Percentiles rank a stretch among this genome's conserved stretches.
Conservation (phyloP, 768 basidiomycete genomes). For the Tubosaeta brunneosetosa region DNA sequence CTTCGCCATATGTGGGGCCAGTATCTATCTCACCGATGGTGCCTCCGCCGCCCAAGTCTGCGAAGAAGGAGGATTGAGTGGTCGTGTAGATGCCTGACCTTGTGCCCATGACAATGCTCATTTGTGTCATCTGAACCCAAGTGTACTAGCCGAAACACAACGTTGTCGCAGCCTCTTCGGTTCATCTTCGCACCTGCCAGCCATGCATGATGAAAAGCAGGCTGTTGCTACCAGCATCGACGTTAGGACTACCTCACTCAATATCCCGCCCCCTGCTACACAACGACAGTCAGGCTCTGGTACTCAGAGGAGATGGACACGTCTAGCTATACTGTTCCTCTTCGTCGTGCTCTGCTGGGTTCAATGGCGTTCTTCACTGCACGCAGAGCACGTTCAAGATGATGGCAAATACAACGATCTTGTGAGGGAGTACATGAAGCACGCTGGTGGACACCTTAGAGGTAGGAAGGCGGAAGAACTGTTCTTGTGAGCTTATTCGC, state of each 20-base stretch:
- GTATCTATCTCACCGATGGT: slow-evolving; percentile 14
- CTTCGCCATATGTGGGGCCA: slow-evolving; percentile 20
- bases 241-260: not conserved
- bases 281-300: slow-evolving; percentile 1
- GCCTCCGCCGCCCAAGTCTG: slow-evolving; percentile 19
- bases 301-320: slow-evolving; percentile 12
- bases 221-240: not conserved
- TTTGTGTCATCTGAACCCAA: no score
- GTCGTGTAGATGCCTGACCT: not conserved
- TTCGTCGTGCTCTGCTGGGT: slow-evolving; percentile 13
- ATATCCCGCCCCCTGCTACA: slow-evolving; percentile 19
- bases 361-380: not conserved
- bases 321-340: slow-evolving; percentile 9
- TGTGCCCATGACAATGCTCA: not conserved
- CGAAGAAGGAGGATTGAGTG: slow-evolving; percentile 27
- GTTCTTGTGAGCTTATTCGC: slow-evolving; percentile 36
- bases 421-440: slow-evolving; percentile 15
- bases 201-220: not conserved
- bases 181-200: not conserved
- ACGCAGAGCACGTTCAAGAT: slow-evolving; percentile 3
- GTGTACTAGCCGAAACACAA: no score
- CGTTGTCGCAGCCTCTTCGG: no score
- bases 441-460: slow-evolving; percentile 19
- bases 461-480: slow-evolving; percentile 41
- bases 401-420: slow-evolving; percentile 13